phyloP scores from a whole-genome alignment of 2,329 filamentous ascomycete species.

The Penicillium fuscoglaucum region DNA sequence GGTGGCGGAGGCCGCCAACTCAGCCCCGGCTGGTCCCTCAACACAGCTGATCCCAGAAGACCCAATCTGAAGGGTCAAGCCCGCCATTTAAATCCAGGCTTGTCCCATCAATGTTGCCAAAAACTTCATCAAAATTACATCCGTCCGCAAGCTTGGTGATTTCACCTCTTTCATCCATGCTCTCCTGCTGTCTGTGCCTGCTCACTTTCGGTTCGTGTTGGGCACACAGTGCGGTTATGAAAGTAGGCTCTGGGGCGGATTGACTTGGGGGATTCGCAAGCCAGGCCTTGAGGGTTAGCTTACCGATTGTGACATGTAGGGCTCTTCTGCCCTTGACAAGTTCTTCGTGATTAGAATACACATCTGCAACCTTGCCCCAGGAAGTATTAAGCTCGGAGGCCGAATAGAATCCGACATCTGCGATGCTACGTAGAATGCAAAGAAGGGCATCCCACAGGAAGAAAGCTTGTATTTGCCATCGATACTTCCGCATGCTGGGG shows the following conservation, averaged over 20 bases:
- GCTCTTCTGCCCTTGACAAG: constrained; percentile 30
- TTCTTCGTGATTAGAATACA: constrained; percentile 46
- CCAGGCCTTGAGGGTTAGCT: constrained; percentile 14
- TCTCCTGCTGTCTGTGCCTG: neutral
- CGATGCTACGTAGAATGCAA: constrained; percentile 45
- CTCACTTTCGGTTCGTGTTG: constrained; percentile 1
- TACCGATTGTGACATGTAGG: constrained; percentile 6
- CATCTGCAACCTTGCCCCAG: constrained; percentile 47
- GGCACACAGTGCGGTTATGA: constrained; percentile 13
- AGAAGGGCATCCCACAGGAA: constrained; percentile 54
- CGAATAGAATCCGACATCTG: constrained; percentile 34
- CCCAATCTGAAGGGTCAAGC: constrained; percentile 4
- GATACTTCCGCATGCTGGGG: constrained; percentile 37
- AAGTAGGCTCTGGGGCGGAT: constrained; percentile 8
- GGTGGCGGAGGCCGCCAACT: neutral
- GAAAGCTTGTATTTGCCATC: constrained; percentile 47
- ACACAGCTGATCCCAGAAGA: constrained; percentile 1
- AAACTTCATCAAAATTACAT: neutral
- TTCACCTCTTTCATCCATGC: neutral
- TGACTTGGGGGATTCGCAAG: constrained; percentile 7
- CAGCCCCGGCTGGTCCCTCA: neutral
- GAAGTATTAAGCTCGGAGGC: constrained; percentile 30
- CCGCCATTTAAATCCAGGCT: neutral
- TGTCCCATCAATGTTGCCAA: neutral
- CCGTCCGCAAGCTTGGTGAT: neutral